Conservation (phyloP, 441 rosid genomes). For the Rhodomyrtus psidioides region DNA sequence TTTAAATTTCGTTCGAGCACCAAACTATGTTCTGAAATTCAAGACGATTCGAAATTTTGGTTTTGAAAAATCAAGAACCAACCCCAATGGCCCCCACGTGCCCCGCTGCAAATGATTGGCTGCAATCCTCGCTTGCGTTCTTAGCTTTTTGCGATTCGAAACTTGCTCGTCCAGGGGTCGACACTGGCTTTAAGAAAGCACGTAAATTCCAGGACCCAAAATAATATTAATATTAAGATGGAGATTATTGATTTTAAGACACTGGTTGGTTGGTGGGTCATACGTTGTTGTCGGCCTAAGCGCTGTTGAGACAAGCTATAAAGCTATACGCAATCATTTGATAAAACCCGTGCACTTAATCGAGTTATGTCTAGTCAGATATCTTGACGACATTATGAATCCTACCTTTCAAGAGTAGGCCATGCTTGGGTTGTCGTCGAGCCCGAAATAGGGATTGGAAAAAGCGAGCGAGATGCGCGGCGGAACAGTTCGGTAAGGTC, state of each 20-base stretch:
- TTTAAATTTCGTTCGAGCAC: background rate
- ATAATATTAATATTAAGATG: background rate
- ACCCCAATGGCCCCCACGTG: background rate
- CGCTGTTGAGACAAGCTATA: background rate
- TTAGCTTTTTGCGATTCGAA: background rate
- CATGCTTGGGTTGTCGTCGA: accelerated
- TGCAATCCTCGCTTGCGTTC: background rate
- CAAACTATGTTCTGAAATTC: background rate
- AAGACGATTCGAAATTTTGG: background rate
- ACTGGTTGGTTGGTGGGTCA: background rate
- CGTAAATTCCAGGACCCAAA: background rate
- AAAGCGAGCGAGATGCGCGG: accelerated
- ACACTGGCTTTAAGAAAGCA: background rate
- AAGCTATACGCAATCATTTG: background rate
- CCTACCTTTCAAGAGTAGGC: background rate
- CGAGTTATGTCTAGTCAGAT: background rate
- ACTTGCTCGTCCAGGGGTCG: background rate
- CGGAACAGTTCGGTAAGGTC: accelerated
- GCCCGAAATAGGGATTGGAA: background rate
- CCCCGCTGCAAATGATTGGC: background rate
- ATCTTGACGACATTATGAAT: background rate
- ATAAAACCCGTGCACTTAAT: background rate
- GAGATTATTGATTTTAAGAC: background rate
- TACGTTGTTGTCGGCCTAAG: background rate
- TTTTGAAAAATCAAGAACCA: background rate